phyloP scores from a whole-genome alignment of 208 protist genomes.

The Naegleria fowleri region DNA sequence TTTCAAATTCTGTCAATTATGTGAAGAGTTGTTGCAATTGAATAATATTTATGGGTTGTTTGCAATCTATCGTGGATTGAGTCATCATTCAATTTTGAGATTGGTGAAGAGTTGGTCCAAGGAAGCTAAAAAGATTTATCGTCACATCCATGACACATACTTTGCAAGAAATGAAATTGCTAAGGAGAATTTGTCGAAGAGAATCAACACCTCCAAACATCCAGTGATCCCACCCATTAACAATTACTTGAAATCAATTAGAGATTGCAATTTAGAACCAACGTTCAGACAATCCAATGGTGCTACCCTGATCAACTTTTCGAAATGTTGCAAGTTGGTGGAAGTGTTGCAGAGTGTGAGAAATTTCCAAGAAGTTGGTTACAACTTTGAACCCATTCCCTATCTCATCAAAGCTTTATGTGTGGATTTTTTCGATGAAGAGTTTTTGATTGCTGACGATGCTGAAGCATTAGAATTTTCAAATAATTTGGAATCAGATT shows the following conservation, averaged over 20 bases:
- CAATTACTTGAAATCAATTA: not conserved
- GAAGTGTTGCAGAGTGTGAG: not conserved
- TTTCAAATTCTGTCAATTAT: slow-evolving; percentile 35
- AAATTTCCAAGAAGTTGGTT: not conserved
- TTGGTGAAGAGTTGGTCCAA: not conserved
- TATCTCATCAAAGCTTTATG: not conserved
- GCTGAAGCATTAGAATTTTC: not conserved
- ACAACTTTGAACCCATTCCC: not conserved
- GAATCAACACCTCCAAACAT: not conserved
- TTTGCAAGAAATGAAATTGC: not conserved
- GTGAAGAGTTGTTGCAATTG: slow-evolving; percentile 22
- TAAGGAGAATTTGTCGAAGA: not conserved
- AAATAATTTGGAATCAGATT: not conserved
- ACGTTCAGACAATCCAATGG: not conserved
- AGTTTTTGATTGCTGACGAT: not conserved
- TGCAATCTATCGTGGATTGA: not conserved
- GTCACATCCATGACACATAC: not conserved
- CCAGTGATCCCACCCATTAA: not conserved
- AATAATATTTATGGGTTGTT: not conserved
- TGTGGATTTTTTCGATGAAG: not conserved
- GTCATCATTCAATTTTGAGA: not conserved
- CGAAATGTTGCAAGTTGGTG: not conserved
- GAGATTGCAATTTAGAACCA: not conserved
- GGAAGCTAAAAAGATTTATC: not conserved
- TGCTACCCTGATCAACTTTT: not conserved